Evolutionary conservation across 768 basidiomycete species (phyloP).

Genomic region (Tylopilus subfusipes): DNA sequence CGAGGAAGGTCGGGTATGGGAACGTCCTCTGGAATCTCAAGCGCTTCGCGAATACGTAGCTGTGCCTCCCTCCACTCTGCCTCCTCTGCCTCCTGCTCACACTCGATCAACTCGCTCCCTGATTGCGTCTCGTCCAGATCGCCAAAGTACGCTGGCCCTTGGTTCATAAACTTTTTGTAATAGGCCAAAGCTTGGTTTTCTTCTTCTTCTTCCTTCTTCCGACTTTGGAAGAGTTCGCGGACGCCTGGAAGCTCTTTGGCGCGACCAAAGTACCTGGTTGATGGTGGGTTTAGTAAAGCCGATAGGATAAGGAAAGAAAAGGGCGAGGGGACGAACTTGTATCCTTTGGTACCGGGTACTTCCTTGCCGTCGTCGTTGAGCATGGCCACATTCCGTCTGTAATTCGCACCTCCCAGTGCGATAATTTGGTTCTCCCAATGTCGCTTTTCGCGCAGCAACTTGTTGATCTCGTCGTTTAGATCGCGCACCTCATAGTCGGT

Average conservation of each 20-base stretch:
- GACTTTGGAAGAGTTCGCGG: constrained; percentile 86
- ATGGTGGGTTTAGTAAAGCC: not conserved
- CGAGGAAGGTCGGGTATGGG: constrained; percentile 52
- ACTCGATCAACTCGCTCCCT: constrained; percentile 62
- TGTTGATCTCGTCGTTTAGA: constrained; percentile 97
- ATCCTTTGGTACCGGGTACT: constrained; percentile 94
- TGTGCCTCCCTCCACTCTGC: constrained; percentile 70
- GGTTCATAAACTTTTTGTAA: constrained; percentile 87
- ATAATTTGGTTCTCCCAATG: constrained; percentile 99
- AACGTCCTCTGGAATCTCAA: constrained; percentile 50
- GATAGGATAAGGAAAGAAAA: not conserved
- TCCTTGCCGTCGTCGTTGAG: constrained; percentile 93
- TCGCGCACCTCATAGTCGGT: constrained; percentile 96
- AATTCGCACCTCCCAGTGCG: constrained; percentile 94
- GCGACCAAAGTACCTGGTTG: constrained; percentile 85
- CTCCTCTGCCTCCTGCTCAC: constrained; percentile 68
- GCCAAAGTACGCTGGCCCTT: constrained; percentile 87
- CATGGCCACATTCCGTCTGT: constrained; percentile 90
- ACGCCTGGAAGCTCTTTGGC: constrained; percentile 96
- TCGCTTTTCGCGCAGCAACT: constrained; percentile 87
- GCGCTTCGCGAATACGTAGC: constrained; percentile 47
- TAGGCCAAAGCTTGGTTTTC: constrained; percentile 72
- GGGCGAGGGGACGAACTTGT: constrained; percentile 65
- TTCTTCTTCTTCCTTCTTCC: constrained; percentile 85
- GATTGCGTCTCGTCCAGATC: constrained; percentile 71